Base-by-base conservation (phyloP, 2,329 filamentous ascomycete genomes). In the Aspergillus sergii region DNA sequence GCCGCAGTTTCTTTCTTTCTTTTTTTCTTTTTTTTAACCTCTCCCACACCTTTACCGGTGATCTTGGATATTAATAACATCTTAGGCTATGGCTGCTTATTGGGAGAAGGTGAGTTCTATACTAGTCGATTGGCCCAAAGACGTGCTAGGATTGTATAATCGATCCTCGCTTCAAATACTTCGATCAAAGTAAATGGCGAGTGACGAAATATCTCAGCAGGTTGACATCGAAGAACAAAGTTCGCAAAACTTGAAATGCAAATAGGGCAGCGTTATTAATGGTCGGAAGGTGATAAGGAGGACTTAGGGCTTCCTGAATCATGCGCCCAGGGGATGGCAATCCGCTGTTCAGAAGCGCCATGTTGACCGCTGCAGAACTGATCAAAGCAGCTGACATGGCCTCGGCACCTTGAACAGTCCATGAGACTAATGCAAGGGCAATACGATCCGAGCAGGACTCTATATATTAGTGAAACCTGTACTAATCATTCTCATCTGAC, bases 221-320 rank as follows among this genome's bases (percentile, higher is more conserved):
- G 0, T 16, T 36, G 34, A 4, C 14, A 36, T 36, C 5, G 4
- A 16, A 16, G 1, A 4, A 0, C 36, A 41, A 41, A 2, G 36
- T 19, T 19, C 16, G 7, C 8, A 41, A 19, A 19, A 8, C 26
- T 1, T 28, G 26, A 28, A 28, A 3, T 41, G 4, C 0, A 7
- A n/a, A n/a, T 41, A 4, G 2, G 16, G 9, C 16, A n/a, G 19
- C 3, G 1, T 41, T n/a, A 9, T 4, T n/a, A 41, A 1, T n/a
- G 3, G 0, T n/a, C 4, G 39, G 8, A n/a, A 10, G 16, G 19
- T 0, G 16, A n/a, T 2, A n/a, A n/a, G 16, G 9, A 3, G 8
- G 8, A 3, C 7, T 41, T 41, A 10, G 39, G 16, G 19, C 19
- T 41, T n/a, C 19, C 16, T 41, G 16, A 19, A 41, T 41, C 19